These are phyloP conservation scores for Hanseniaspora gamundiae DNA, from an alignment of 1,139 yeast genomes.

Conservation along the genomic window DNA sequence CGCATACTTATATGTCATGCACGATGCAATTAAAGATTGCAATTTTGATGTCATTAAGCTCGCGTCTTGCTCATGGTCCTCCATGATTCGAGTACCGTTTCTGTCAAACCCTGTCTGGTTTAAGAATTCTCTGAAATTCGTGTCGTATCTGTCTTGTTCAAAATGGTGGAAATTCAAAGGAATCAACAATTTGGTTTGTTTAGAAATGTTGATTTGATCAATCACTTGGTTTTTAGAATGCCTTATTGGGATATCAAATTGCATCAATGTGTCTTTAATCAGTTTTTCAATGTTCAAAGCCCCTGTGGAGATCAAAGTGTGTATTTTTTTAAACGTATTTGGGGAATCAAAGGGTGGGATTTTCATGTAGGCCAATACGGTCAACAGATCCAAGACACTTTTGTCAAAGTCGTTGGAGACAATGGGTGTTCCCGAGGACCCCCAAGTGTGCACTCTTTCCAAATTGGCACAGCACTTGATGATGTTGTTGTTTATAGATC, in stretches of 20 bases:
- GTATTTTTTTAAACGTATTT: not conserved
- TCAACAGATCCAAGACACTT: slow-evolving; percentile 52
- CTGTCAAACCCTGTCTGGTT: not conserved
- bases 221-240: slow-evolving; percentile 81
- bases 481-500: slow-evolving; percentile 45
- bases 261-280: slow-evolving; percentile 13
- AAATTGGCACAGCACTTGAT: slow-evolving; percentile 70
- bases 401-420: slow-evolving; percentile 26
- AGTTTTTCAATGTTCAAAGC: not conserved
- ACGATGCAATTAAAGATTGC: too few species aligned
- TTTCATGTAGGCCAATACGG: slow-evolving; percentile 56
- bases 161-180: slow-evolving; percentile 6
- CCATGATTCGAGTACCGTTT: slow-evolving; percentile 13
- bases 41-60: not conserved
- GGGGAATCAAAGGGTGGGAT: slow-evolving; percentile 46
- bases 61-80: too few species aligned
- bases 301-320: not conserved
- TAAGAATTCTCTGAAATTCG: not conserved
- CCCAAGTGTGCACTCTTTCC: slow-evolving; percentile 88
- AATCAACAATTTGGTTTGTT: slow-evolving; percentile 35
- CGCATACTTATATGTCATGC: too few species aligned
- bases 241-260: slow-evolving; percentile 39
- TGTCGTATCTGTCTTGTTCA: slow-evolving; percentile 5
- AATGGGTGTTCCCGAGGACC: slow-evolving; percentile 91
- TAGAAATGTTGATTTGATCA: slow-evolving; percentile 64